Evolutionary conservation across 495 filamentous ascomycete genomes (phyloP), one percentile per base, ranked within the genome.

Genomic region (Aspergillus haitiensis): DNA sequence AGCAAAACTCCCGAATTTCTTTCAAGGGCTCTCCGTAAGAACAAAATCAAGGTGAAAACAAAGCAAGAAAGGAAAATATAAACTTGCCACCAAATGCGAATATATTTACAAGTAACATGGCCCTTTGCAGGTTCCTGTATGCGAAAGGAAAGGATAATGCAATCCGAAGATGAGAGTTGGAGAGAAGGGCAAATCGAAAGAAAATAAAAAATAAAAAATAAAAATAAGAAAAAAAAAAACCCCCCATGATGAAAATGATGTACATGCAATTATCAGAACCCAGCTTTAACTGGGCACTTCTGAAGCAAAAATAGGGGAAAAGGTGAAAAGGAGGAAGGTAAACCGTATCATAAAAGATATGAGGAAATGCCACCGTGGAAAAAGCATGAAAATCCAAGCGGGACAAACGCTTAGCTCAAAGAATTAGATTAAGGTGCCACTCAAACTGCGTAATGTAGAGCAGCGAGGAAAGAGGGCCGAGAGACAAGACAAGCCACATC

Each of bases 31-130:
- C 18, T 18, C 21, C 49, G 34, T 27, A 48, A 34, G 54, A 52
- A 55, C 37, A 57, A 52, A 48, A 46, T 6, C 53, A 63, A 56
- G 36, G 10, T 8, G 52, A 50, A 56, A 63, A 55, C 18, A 55
- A 55, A 35, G 37, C 55, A 51, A 49, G n/a, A 21, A 39, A 34
- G 36, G 16, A 18, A 27, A 58, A 57, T 54, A 61, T 54, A 59
- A 58, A 53, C 66, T 48, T 65, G 63, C 63, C 63, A 47, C 61
- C 67, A 60, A 27, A 69, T 69, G 66, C 63, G 52, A 69, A 62
- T 66, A 69, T 69, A 69, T 66, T 60, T 68, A 68, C 67, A 69
- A 55, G 52, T 59, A 64, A 64, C 54, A 55, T 53, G 64, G 49
- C 58, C 47, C 52, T 62, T 13, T 52, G 61, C 58, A 63, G 61